These are phyloP conservation scores for Penicillium alfredii DNA, from an alignment of 495 filamentous ascomycete species.

Conservation along the genomic window DNA sequence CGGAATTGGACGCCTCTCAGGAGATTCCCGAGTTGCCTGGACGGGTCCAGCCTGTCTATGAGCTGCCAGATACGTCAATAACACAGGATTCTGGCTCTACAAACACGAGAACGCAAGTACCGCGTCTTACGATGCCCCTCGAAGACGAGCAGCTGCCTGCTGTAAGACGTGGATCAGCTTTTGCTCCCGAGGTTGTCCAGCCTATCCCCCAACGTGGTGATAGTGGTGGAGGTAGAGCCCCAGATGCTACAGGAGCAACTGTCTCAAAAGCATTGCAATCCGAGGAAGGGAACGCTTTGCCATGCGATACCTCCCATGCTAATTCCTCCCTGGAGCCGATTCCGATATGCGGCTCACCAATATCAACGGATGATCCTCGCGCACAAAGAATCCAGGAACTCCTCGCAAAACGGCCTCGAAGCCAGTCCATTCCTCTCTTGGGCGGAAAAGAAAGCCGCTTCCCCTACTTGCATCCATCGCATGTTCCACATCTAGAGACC, in stretches of 20 bases:
- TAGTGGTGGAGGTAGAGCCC: constrained; percentile 1
- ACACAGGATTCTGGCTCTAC: constrained; percentile 7
- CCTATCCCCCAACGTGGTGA: constrained; percentile 1
- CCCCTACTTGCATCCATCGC: constrained; percentile 50
- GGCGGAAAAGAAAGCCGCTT: constrained; percentile 28
- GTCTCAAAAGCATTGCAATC: background rate
- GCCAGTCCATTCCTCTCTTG: constrained; percentile 21
- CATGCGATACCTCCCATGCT: constrained; percentile 1
- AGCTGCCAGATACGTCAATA: constrained; percentile 38
- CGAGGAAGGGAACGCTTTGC: constrained; percentile 1
- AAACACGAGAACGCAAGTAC: constrained; percentile 4
- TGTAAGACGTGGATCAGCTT: constrained; percentile 35
- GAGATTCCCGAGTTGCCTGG: constrained; percentile 44
- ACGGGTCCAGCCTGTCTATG: constrained; percentile 29
- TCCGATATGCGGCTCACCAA: constrained; percentile 21
- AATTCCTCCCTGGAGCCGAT: constrained; percentile 5
- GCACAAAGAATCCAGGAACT: constrained; percentile 29
- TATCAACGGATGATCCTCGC: constrained; percentile 20
- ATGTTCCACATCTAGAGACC: constrained; percentile 50
- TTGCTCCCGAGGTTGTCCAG: constrained; percentile 40
- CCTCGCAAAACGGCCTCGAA: constrained; percentile 32
- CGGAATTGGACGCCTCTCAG: constrained; percentile 37
- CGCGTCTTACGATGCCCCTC: constrained; percentile 3
- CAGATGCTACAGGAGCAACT: constrained; percentile 12
- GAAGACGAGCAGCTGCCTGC: constrained; percentile 26